These are phyloP conservation scores for Arthrinium phaeospermum DNA, from an alignment of 2,329 filamentous ascomycete genomes.

Conservation along the genomic window DNA sequence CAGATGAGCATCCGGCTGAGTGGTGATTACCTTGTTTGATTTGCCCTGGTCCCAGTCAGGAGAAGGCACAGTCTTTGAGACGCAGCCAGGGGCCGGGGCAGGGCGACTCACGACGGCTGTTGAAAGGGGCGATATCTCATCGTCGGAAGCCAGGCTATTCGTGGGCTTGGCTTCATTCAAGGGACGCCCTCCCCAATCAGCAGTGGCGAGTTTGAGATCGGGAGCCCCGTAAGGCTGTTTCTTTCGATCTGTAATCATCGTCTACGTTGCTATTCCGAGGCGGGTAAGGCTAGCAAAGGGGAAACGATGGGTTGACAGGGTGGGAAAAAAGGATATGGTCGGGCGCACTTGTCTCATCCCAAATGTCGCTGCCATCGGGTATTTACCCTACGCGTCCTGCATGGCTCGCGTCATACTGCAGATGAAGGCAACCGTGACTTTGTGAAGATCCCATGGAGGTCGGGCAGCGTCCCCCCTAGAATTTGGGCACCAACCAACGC, in stretches of 20 bases:
- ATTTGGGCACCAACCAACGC: not conserved
- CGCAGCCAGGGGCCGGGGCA: not conserved
- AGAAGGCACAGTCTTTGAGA: not conserved
- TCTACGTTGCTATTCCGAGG: not conserved
- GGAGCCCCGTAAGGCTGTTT: not conserved
- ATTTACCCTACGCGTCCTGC: not conserved
- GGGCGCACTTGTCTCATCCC: not conserved
- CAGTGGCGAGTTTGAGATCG: not conserved
- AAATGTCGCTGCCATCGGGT: not conserved
- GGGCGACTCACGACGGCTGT: not conserved
- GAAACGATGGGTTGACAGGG: not conserved
- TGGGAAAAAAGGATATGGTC: not conserved
- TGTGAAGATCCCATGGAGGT: not conserved
- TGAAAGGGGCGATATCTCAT: not conserved
- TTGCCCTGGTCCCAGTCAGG: not conserved
- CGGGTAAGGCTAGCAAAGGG: not conserved
- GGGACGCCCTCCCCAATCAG: not conserved
- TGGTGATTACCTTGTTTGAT: not conserved
- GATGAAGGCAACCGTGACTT: not conserved
- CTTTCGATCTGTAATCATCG: not conserved
- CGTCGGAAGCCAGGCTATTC: not conserved
- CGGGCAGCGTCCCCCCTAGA: not conserved
- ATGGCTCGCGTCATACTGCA: conserved; percentile 5
- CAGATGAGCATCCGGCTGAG: not conserved
- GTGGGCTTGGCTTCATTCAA: not conserved